Conservation (phyloP, 257 asterid species). For the Leonotis leonurus region DNA sequence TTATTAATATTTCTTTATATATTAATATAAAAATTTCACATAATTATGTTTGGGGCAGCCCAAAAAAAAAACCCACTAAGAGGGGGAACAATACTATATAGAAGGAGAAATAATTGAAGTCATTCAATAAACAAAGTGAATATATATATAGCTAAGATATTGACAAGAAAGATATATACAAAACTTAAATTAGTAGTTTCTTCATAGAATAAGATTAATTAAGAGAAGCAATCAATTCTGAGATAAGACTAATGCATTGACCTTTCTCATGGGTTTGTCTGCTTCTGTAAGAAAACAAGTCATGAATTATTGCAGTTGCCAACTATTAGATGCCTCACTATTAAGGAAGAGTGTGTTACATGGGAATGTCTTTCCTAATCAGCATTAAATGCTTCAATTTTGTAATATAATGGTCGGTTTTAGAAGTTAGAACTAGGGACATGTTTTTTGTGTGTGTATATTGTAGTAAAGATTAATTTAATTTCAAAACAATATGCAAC, state of each 20-base stretch:
- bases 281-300: slow-evolving; percentile 9
- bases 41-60: too few species aligned
- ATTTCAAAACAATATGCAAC: neutral
- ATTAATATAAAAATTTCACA: too few species aligned
- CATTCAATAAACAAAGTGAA: neutral
- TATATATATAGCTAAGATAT: neutral
- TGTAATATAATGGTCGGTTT: too few species aligned
- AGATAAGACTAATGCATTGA: slow-evolving; percentile 28
- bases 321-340: slow-evolving; percentile 23
- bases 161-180: neutral
- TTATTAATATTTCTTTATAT: too few species aligned
- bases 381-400: neutral
- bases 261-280: slow-evolving; percentile 32
- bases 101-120: neutral
- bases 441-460: too few species aligned
- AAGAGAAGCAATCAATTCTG: neutral
- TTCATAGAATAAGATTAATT: neutral
- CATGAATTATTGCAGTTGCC: slow-evolving; percentile 19
- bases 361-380: neutral
- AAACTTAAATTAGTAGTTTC: neutral
- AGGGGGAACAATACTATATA: neutral
- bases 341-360: neutral
- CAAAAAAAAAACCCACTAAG: slow-evolving; percentile 23
- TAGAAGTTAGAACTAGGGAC: too few species aligned
- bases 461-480: too few species aligned